Conservation (phyloP, 75 land plant species). For the Adiantum capillusveneris region DNA sequence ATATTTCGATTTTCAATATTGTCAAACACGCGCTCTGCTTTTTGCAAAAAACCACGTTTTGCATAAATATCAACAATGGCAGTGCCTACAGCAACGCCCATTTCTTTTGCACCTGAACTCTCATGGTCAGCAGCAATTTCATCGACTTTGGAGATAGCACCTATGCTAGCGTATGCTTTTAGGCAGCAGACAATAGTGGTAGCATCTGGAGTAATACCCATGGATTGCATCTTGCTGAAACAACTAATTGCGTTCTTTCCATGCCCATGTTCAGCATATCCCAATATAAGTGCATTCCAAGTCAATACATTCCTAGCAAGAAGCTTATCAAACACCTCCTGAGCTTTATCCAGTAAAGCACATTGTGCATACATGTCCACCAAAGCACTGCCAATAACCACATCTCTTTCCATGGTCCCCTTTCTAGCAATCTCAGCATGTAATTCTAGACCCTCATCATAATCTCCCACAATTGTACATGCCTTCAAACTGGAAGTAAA, state of each 20-base stretch:
- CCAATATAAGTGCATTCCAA: conserved; percentile 67
- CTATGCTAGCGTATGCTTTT: conserved; percentile 41
- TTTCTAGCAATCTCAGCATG: conserved; percentile 31
- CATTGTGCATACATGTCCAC: conserved; percentile 58
- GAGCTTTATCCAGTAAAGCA: conserved; percentile 27
- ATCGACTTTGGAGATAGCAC: conserved; percentile 25
- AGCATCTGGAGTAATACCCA: conserved; percentile 28
- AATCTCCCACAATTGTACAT: conserved; percentile 35
- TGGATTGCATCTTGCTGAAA: conserved; percentile 31
- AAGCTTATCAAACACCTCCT: conserved; percentile 36
- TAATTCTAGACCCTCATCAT: conserved; percentile 28
- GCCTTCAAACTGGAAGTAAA: conserved; percentile 15
- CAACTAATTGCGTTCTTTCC: conserved; percentile 36
- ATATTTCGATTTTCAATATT: conserved; percentile 8
- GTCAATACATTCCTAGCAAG: conserved; percentile 25
- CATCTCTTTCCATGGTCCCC: conserved; percentile 7
- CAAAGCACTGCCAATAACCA: conserved; percentile 35
- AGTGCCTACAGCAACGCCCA: conserved; percentile 36
- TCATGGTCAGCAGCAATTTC: conserved; percentile 27
- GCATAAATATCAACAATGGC: conserved; percentile 47
- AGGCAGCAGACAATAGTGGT: conserved; percentile 40
- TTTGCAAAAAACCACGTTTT: conserved; percentile 16
- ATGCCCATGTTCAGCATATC: conserved; percentile 44
- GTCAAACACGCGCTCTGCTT: conserved; percentile 27
- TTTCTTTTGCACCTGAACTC: conserved; percentile 20